These are phyloP conservation scores for Trametes sanguinea DNA, from an alignment of 768 basidiomycete genomes.

Conservation along the genomic window DNA sequence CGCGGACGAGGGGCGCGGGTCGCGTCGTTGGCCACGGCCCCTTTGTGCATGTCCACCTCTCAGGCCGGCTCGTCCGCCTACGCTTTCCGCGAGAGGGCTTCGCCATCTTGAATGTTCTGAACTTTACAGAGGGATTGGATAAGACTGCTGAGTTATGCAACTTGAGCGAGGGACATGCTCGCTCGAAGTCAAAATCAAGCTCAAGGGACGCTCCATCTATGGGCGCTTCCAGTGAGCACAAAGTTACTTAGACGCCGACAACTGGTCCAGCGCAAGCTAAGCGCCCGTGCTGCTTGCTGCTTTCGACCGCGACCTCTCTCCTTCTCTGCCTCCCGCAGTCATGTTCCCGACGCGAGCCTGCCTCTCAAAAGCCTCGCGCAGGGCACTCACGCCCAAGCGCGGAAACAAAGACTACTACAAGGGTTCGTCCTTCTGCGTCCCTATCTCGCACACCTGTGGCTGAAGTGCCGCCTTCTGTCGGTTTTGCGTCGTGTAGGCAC, in stretches of 20 bases:
- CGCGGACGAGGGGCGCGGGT: constrained; percentile 16
- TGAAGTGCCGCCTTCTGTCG: neutral
- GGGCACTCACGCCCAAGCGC: constrained; percentile 79
- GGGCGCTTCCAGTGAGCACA: too few relatives aligned
- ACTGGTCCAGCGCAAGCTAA: too few relatives aligned
- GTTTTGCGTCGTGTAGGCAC: constrained; percentile 53
- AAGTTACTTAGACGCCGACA: too few relatives aligned
- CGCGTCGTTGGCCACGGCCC: constrained; percentile 18
- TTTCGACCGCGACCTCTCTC: too few relatives aligned
- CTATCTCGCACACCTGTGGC: neutral
- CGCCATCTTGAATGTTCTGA: neutral
- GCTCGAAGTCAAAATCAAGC: neutral
- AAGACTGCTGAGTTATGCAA: neutral
- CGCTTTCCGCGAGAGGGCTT: constrained; percentile 14
- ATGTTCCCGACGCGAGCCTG: constrained; percentile 69
- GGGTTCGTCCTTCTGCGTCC: constrained; percentile 48
- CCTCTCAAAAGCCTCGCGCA: constrained; percentile 82
- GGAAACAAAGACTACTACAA: constrained; percentile 98
- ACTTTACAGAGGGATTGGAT: neutral
- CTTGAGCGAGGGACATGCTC: neutral
- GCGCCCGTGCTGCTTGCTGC: too few relatives aligned
- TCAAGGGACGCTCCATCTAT: too few relatives aligned
- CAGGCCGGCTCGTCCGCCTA: constrained; percentile 10
- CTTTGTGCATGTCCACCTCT: constrained; percentile 20
- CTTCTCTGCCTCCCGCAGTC: neutral